Evolutionary conservation across 306 rosid species (phyloP).

Genomic region (Cicer judaicum): DNA sequence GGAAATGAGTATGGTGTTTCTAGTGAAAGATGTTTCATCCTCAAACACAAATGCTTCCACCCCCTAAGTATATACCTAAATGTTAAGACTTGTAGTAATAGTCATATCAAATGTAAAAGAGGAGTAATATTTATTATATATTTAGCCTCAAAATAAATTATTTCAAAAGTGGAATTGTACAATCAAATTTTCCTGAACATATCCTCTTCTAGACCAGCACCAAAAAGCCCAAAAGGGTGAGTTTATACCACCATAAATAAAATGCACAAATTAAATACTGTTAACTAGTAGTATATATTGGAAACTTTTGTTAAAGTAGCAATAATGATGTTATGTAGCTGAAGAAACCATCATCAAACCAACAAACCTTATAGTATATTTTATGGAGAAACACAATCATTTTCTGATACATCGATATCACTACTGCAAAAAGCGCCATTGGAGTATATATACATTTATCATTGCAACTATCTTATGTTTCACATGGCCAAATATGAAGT

Average conservation of each 20-base stretch:
- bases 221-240: too few species aligned
- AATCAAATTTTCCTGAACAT: not conserved
- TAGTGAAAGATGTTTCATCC: conserved; percentile 52
- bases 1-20: conserved; percentile 59
- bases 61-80: conserved; percentile 41
- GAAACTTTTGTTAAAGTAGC: not conserved
- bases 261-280: too few species aligned
- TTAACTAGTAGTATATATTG: too few species aligned
- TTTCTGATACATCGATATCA: not conserved
- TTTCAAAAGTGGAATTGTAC: not conserved
- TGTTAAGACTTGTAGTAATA: conserved; percentile 28
- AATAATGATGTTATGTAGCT: conserved; percentile 29
- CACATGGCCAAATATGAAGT: conserved; percentile 30
- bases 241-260: too few species aligned
- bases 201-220: not conserved
- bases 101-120: not conserved
- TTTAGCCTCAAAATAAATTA: not conserved
- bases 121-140: not conserved
- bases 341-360: conserved; percentile 7
- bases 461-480: not conserved
- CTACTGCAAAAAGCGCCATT: not conserved
- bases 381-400: not conserved
- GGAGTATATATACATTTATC: too few species aligned
- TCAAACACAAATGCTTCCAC: conserved; percentile 40
- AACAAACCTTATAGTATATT: not conserved